A percentile compares a stretch with the other conserved stretches of the same genome.
These are phyloP conservation scores for Hygrophorus pudorinus DNA, from an alignment of 768 basidiomycete species.

Conservation along the genomic window DNA sequence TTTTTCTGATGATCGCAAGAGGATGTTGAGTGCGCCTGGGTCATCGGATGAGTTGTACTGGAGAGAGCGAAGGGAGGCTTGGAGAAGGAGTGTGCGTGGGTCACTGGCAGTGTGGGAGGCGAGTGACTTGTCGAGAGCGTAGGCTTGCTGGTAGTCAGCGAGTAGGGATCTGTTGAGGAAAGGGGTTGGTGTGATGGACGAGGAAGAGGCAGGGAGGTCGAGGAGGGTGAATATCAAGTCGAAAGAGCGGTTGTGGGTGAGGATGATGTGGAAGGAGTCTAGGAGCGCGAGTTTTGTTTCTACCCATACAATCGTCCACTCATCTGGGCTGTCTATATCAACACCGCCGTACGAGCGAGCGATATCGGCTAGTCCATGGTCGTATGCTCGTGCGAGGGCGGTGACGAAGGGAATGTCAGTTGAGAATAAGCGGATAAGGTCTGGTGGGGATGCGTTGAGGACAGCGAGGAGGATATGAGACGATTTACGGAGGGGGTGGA, in stretches of 20 bases:
- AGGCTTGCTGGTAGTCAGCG: slow-evolving; percentile 62
- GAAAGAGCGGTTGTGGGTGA: slow-evolving; percentile 41
- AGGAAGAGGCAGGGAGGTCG: slow-evolving; percentile 30
- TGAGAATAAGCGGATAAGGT: slow-evolving; percentile 42
- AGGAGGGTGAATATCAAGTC: slow-evolving; percentile 51
- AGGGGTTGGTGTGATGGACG: slow-evolving; percentile 26
- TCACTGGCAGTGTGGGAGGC: slow-evolving; percentile 40
- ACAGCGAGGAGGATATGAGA: slow-evolving; percentile 46
- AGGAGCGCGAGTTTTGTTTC: slow-evolving; percentile 65
- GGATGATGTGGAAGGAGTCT: slow-evolving; percentile 55
- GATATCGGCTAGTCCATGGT: slow-evolving; percentile 42
- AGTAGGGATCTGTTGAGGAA: slow-evolving; percentile 63
- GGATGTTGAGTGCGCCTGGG: slow-evolving; percentile 51
- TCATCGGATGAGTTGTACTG: slow-evolving; percentile 17
- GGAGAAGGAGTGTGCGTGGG: slow-evolving; percentile 46
- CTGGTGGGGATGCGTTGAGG: slow-evolving; percentile 39
- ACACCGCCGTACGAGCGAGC: slow-evolving; percentile 56
- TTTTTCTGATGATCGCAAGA: slow-evolving; percentile 51
- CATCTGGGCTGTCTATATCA: slow-evolving; percentile 27
- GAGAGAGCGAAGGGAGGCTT: slow-evolving; percentile 36
- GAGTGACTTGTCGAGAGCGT: slow-evolving; percentile 46
- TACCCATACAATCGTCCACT: slow-evolving; percentile 67
- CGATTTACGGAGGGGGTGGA: slow-evolving; percentile 56
- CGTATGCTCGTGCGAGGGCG: slow-evolving; percentile 51
- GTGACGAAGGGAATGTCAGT: slow-evolving; percentile 41